Percentiles rank a stretch among this genome's conserved stretches.
Conservation (phyloP, 441 rosid genomes). For the Codiaeum variegatum region DNA sequence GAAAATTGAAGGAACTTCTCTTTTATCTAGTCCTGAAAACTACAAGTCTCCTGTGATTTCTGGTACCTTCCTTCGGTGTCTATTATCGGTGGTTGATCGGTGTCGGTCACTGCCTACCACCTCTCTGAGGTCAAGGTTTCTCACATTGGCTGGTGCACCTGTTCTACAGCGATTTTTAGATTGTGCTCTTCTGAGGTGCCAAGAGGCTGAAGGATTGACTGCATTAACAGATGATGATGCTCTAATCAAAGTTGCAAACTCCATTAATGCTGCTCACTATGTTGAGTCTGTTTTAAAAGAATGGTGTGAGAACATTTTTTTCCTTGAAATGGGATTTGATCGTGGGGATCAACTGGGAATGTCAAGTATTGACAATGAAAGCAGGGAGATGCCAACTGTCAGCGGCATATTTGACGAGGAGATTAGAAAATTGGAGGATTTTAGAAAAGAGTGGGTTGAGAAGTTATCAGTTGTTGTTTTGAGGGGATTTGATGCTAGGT, state of each 20-base stretch:
- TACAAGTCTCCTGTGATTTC: slow-evolving; percentile 68
- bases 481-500: slow-evolving; percentile 74
- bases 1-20: slow-evolving; percentile 57
- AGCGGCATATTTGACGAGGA: slow-evolving; percentile 55
- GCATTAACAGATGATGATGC: slow-evolving; percentile 78
- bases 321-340: slow-evolving; percentile 63
- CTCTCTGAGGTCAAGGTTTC: slow-evolving; percentile 64
- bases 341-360: slow-evolving; percentile 35
- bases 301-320: slow-evolving; percentile 83
- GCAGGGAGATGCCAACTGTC: slow-evolving; percentile 20
- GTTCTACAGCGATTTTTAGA: slow-evolving; percentile 54
- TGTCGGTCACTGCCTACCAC: slow-evolving; percentile 58
- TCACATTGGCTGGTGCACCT: slow-evolving; percentile 60
- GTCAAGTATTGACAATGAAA: slow-evolving; percentile 20
- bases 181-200: slow-evolving; percentile 67
- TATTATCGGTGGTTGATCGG: slow-evolving; percentile 62
- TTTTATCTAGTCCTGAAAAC: slow-evolving; percentile 49
- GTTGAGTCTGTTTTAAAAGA: slow-evolving; percentile 66
- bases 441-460: slow-evolving; percentile 73
- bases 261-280: slow-evolving; percentile 62
- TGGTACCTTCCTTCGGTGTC: slow-evolving; percentile 40
- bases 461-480: slow-evolving; percentile 66
- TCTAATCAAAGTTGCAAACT: slow-evolving; percentile 65
- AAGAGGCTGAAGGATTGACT: slow-evolving; percentile 92
- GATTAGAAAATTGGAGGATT: slow-evolving; percentile 52